phyloP scores from a whole-genome alignment of 257 asterid genomes.

The Handroanthus guayacan region DNA sequence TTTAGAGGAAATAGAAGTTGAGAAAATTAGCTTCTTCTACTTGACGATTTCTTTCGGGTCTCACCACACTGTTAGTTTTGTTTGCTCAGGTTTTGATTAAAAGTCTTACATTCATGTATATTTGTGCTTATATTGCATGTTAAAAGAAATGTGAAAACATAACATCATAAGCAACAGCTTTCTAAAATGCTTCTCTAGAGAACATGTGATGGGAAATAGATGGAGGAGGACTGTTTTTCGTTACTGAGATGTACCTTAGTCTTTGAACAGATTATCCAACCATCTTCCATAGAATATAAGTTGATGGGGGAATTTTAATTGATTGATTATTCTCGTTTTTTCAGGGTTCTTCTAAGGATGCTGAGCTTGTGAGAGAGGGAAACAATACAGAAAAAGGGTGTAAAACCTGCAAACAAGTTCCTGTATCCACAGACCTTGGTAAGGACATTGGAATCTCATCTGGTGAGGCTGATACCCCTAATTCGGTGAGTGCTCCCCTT shows the following conservation, averaged over 20 bases:
- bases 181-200: neutral
- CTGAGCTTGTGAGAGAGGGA: slow-evolving; percentile 70
- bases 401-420: slow-evolving; percentile 48
- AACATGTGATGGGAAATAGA: neutral
- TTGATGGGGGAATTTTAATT: slow-evolving; percentile 24
- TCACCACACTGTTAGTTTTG: slow-evolving; percentile 4
- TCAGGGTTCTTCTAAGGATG: slow-evolving; percentile 78
- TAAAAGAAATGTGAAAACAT: slow-evolving; percentile 7
- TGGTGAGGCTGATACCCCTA: slow-evolving; percentile 55
- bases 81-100: slow-evolving; percentile 23
- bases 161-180: neutral
- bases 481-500: slow-evolving; percentile 45
- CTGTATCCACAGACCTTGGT: slow-evolving; percentile 58
- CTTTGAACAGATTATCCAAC: slow-evolving; percentile 2
- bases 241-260: slow-evolving; percentile 16
- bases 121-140: neutral
- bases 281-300: slow-evolving; percentile 12
- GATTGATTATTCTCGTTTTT: slow-evolving; percentile 34
- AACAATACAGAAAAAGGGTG: slow-evolving; percentile 55
- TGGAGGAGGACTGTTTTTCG: neutral
- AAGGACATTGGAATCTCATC: slow-evolving; percentile 56
- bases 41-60: slow-evolving; percentile 6
- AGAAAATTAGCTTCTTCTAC: neutral
- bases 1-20: neutral
- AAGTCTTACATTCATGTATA: neutral